Percentiles rank a stretch among this genome's conserved stretches.
Conservation (phyloP, 2,329 filamentous ascomycete genomes). For the Thielaviopsis cerberus region DNA sequence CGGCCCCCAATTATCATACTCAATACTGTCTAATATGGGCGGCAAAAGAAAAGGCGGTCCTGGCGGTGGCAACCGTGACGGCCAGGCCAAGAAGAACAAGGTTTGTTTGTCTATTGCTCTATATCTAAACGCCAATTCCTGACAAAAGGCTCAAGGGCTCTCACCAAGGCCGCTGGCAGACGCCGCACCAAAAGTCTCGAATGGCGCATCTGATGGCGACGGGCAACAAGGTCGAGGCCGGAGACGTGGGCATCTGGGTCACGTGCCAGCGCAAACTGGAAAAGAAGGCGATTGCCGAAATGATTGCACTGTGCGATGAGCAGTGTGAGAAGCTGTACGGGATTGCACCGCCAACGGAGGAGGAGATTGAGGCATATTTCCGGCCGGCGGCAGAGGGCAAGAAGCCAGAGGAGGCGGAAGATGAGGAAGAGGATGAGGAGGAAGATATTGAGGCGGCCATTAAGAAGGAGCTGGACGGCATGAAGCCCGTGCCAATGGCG, state of each 20-base stretch:
- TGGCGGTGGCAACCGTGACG: constrained; percentile 14
- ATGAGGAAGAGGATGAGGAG: constrained; percentile 25
- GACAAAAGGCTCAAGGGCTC: constrained; percentile 3
- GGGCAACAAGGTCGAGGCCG: constrained; percentile 38
- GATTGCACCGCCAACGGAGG: constrained; percentile 23
- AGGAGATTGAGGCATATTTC: constrained; percentile 15
- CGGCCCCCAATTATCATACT: neutral
- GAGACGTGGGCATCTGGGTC: constrained; percentile 59
- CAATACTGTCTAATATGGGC: neutral
- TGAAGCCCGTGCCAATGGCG: constrained; percentile 27
- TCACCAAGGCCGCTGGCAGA: constrained; percentile 37
- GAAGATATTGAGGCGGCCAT: constrained; percentile 60
- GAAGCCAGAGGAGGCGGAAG: constrained; percentile 13
- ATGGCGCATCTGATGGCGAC: constrained; percentile 23
- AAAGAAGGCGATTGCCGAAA: constrained; percentile 47
- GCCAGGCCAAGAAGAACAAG: constrained; percentile 24
- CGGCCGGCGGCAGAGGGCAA: constrained; percentile 14
- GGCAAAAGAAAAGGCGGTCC: constrained; percentile 14
- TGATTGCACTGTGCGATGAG: constrained; percentile 46
- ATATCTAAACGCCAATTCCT: neutral
- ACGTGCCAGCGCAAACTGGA: constrained; percentile 59
- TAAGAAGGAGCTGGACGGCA: constrained; percentile 46
- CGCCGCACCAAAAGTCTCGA: constrained; percentile 37
- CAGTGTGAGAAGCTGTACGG: constrained; percentile 45
- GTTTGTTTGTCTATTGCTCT: constrained; percentile 15